These are phyloP conservation scores for Mycena metata DNA, from an alignment of 768 basidiomycete genomes.

Conservation along the genomic window DNA sequence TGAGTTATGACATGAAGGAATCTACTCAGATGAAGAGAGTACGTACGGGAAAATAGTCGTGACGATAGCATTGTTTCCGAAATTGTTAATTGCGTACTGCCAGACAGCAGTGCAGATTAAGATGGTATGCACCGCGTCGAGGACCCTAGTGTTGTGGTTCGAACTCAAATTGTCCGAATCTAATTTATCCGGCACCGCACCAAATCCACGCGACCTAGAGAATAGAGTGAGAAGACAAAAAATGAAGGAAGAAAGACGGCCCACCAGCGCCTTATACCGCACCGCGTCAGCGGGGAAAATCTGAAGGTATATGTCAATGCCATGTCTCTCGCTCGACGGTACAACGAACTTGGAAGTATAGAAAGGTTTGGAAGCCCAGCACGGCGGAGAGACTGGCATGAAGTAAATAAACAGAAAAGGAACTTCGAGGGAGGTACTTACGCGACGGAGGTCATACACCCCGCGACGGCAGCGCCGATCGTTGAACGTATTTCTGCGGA, in stretches of 20 bases:
- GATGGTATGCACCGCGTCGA: slow-evolving; percentile 55
- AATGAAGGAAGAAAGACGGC: not conserved
- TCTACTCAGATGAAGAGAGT: slow-evolving; percentile 34
- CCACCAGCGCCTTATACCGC: slow-evolving; percentile 22
- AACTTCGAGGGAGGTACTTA: too few species aligned
- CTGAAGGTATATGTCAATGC: not conserved
- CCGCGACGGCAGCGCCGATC: too few species aligned
- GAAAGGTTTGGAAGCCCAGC: slow-evolving; percentile 26
- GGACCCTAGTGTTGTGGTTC: slow-evolving; percentile 43
- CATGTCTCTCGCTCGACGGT: too few species aligned
- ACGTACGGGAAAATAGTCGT: slow-evolving; percentile 53
- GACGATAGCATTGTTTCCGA: slow-evolving; percentile 44
- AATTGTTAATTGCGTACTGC: slow-evolving; percentile 53
- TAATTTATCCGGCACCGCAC: not conserved
- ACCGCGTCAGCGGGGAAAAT: slow-evolving; percentile 19
- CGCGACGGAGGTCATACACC: too few species aligned
- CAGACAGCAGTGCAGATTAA: slow-evolving; percentile 56
- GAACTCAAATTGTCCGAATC: too few species aligned
- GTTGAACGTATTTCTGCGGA: too few species aligned
- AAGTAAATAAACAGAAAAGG: too few species aligned
- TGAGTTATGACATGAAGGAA: too few species aligned
- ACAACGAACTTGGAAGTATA: slow-evolving; percentile 8
- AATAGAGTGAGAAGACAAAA: not conserved
- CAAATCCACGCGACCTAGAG: slow-evolving; percentile 23
- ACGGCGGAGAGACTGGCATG: slow-evolving; percentile 16